Evolutionary conservation across 371 early-diverging fungal species (phyloP).

Genomic region (Blakeslea trispora): DNA sequence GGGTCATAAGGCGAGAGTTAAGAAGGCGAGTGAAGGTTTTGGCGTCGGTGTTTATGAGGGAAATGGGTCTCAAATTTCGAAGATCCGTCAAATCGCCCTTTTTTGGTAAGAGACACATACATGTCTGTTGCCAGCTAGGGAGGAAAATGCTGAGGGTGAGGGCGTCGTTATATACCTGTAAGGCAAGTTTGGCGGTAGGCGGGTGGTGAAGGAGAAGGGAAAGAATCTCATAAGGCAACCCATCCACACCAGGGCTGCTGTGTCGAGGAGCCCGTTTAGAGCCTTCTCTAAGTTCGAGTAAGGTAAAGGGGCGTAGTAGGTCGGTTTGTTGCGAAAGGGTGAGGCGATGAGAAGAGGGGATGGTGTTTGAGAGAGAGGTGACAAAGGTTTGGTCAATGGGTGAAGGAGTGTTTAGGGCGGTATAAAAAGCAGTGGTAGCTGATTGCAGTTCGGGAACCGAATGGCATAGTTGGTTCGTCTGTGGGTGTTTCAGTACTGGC

Average conservation of each 20-base stretch:
- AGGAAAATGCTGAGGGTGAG: not conserved
- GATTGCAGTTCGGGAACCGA: not conserved
- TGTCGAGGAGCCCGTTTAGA: not conserved
- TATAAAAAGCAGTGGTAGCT: not conserved
- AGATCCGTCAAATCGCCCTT: conserved; percentile 4
- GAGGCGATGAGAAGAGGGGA: not conserved
- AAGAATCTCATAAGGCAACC: conserved; percentile 6
- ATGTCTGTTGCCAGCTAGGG: not conserved
- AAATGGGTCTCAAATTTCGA: conserved; percentile 28
- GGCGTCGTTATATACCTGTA: not conserved
- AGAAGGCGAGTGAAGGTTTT: conserved; percentile 4
- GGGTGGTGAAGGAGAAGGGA: not conserved
- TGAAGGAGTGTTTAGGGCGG: not conserved
- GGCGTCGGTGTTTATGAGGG: conserved; percentile 4
- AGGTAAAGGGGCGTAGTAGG: too few species aligned
- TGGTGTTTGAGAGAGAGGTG: not conserved
- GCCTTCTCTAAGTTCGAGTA: not conserved
- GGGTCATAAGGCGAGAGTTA: too few species aligned
- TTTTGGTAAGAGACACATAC: too few species aligned
- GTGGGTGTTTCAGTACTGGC: not conserved
- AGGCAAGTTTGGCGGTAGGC: not conserved
- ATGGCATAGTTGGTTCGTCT: not conserved
- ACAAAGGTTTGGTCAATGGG: not conserved
- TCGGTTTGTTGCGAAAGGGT: too few species aligned
- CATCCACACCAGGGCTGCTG: conserved; percentile 13